Base-by-base conservation (phyloP, 1,284 basidiomycete genomes). In the Malassezia furfur region DNA sequence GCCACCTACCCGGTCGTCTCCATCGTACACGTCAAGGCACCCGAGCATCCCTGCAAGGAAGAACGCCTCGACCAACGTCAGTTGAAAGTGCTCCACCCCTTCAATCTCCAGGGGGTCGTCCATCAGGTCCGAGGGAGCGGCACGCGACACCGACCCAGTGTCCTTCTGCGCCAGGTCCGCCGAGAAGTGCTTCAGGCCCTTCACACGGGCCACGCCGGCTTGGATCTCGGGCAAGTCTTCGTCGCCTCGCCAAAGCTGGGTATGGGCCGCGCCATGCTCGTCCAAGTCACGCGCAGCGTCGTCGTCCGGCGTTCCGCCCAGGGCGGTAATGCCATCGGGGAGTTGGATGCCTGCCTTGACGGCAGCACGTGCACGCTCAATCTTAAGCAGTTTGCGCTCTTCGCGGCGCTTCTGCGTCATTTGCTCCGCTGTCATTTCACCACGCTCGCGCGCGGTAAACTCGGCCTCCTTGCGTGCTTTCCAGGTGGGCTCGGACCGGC, bases 401-500 rank as follows among this genome's bases (percentile, higher is more conserved):
- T 67, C 65, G 40, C 72, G 59, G 3, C 72, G 52, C 19, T 54
- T 57, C 44, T 68, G 67, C 8, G 71, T 74, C 36, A 74, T 59
- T 52, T 74, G 70, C 51, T 74, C 72, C 0, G 72, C 64, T 2
- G 72, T 74, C 47, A 67, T 55, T 28, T 60, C 61, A 15, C 66
- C 67, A 48, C 63, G 65, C 68, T 86, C 87, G 38, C 68, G 45
- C 5, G 61, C 65, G 43, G 61, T 57, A 19, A 75, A 75, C 64
- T 63, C 66, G 35, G 62, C 74, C 57, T 75, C 74, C 65, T 62
- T 73, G 54, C 50, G 76, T 66, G 51, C 75, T 62, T 55, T 46
- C 94, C 93, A 99, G 46, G 84, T 90, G 1, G 93, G 93, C 75
- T 98, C 94, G 75, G 88, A 93, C 51, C 94, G 78, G 35, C 87